phyloP scores from a whole-genome alignment of 805 yeast species.

The Nakazawaea laoshanensis region DNA sequence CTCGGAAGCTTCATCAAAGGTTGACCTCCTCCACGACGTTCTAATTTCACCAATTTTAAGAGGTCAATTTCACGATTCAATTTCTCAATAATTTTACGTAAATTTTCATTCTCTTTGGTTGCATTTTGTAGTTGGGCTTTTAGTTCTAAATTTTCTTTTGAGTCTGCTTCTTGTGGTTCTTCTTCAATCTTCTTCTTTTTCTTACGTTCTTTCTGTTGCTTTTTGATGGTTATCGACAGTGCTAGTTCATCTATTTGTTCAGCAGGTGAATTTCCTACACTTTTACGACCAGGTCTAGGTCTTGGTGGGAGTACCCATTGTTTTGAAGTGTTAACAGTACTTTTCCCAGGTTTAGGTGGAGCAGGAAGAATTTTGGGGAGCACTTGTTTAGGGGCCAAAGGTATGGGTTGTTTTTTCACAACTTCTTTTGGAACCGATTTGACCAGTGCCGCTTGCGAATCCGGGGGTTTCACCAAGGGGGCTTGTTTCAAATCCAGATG shows the following conservation, averaged over 20 bases:
- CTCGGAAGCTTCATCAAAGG: background rate
- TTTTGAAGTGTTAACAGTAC: slow-evolving; percentile 25
- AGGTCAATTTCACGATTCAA: slow-evolving; percentile 29
- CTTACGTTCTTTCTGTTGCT: slow-evolving; percentile 1
- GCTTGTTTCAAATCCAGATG: too few species aligned
- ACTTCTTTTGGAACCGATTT: background rate
- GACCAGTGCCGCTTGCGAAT: too few species aligned
- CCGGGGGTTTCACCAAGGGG: too few species aligned
- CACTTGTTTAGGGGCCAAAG: slow-evolving; percentile 9
- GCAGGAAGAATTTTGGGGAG: slow-evolving; percentile 18
- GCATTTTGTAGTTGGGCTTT: slow-evolving; percentile 31
- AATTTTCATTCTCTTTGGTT: slow-evolving; percentile 33
- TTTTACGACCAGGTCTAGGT: slow-evolving; percentile 40
- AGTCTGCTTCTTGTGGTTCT: slow-evolving; percentile 10
- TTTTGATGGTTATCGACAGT: background rate
- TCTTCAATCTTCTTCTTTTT: background rate
- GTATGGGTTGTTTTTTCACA: background rate
- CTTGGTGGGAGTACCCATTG: slow-evolving; percentile 52
- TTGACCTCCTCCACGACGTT: slow-evolving; percentile 1
- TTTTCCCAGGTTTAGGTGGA: slow-evolving; percentile 5
- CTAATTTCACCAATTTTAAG: slow-evolving; percentile 18
- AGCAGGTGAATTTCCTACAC: slow-evolving; percentile 15
- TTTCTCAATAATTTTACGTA: slow-evolving; percentile 30
- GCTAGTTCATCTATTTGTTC: slow-evolving; percentile 1
- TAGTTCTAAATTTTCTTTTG: slow-evolving; percentile 22